Conservation (phyloP, 306 rosid genomes). For the Arachis stenosperma region DNA sequence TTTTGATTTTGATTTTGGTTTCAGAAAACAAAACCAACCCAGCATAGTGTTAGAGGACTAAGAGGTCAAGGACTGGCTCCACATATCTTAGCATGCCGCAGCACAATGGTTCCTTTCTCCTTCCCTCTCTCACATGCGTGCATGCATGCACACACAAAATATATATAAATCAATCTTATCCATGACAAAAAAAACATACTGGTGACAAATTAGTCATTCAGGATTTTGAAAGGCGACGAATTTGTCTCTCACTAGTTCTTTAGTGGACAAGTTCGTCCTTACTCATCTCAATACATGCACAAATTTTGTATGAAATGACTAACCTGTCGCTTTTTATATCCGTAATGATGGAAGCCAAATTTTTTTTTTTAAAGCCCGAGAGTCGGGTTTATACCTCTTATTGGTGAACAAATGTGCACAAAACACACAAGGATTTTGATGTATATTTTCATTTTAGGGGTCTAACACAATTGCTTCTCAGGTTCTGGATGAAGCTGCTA, state of each 20-base stretch:
- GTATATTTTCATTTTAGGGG: conserved; percentile 13
- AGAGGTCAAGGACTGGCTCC: conserved; percentile 80
- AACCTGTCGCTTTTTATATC: neutral
- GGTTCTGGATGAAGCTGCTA: conserved; percentile 76
- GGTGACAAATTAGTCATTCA: too few relatives aligned
- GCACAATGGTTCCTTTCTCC: conserved; percentile 64
- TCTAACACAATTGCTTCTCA: conserved; percentile 47
- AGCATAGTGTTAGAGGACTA: conserved; percentile 80
- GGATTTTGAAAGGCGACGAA: too few relatives aligned
- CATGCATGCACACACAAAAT: too few relatives aligned
- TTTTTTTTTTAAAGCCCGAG: too few relatives aligned
- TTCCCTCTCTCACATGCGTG: neutral
- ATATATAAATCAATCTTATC: too few relatives aligned
- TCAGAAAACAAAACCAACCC: conserved; percentile 91
- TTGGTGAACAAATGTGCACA: neutral
- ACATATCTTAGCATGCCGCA: conserved; percentile 79
- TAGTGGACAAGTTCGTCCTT: too few relatives aligned
- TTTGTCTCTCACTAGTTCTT: too few relatives aligned
- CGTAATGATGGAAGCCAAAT: neutral
- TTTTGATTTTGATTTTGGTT: conserved; percentile 28
- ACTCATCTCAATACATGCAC: too few relatives aligned
- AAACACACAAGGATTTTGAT: neutral
- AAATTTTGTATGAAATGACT: too few relatives aligned
- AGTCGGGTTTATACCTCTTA: too few relatives aligned
- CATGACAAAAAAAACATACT: too few relatives aligned